Base-by-base conservation (phyloP, 805 yeast species). In the Ogataea naganishii region DNA sequence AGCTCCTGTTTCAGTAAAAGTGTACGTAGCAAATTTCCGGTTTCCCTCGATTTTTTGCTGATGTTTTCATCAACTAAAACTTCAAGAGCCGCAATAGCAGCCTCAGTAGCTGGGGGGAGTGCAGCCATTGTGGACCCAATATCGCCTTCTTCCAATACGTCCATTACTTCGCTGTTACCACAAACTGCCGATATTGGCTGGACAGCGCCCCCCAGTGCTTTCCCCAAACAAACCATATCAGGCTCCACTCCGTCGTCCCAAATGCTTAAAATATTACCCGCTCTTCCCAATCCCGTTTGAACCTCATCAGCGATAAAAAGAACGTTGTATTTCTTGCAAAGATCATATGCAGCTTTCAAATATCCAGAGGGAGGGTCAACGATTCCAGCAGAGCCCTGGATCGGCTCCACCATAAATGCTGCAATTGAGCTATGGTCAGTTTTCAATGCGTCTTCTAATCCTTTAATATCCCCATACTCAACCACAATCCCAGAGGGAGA, bases 81-180 rank as follows among this genome's bases (percentile, higher is more conserved):
- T 3, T 46, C 48, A 20, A 50, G 29, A 16, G 53, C 51, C 9
- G 53, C 52, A 23, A 43, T 33, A 4, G 47, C 52, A 8, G 54
- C 53, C 6, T 35, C 49, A 1, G 53, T 47, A 6, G 53, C 49
- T 10, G 51, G 51, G 10, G 56, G 54, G 19, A 38, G 40, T 8
- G 44, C 50, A 2, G 53, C 51, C 51, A 50, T 47, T 1, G 56
- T 50, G 4, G 56, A 44, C 1, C 56, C 56, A 17, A 44, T 33
- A 18, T 47, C 49, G 18, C 48, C 51, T 7, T 13, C 23, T 5
- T 33, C 37, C 18, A 50, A 20, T 13, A 39, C 15, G 26, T 40
- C 46, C 53, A 47, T 47, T 3, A 47, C 38, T 11, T 43, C 40
- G 7, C 34, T 23, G 13, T 26, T 29, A 16, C 52, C 51, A 20